Evolutionary conservation across 208 protist species (phyloP), one percentile per base, ranked within the genome.

Genomic region (Paratrypanosoma confusum): DNA sequence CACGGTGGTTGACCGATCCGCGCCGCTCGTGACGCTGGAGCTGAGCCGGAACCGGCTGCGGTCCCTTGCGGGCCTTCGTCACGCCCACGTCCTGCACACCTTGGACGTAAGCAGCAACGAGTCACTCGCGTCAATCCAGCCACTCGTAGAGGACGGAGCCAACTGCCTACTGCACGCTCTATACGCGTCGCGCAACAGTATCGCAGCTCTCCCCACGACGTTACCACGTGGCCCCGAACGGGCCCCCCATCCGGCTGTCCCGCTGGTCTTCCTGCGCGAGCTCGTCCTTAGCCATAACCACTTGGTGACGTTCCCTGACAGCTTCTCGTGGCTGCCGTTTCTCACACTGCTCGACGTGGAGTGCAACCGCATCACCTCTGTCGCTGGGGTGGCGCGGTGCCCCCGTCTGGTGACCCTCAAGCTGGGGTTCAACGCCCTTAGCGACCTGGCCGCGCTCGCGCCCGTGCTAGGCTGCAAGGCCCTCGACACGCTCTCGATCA

Each of bases 341-440:
- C 56, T 93, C 4, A 56, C 66, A 6, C 66, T 82, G 1, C 34
- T 93, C 22, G 76, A 93, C 48, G 56, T 59, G 1, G 78, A 93
- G 35, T 67, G 71, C 14, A 93, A 93, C 46, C 36, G 39, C 5
- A 39, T 93, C n/a, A 31, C 5, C 3, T 42, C 65, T 45, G 48
- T 93, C 7, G 61, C 62, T 0, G 84, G 80, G 0, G 36, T 93
- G 16, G 37, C 27, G 5, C 40, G 62, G 32, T 90, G 80, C 41
- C 49, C 53, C 3, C 77, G 81, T 2, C 56, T 93, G 27, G 48
- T 40, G n/a, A 55, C 39, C 1, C 31, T 88, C 7, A 73, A 68
- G 29, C 29, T 93, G 6, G 53, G 78, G 2, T 57, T 69, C 34
- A 93, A 93, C 46, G 42, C 43, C n/a, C 53, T 93, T 5, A 23